phyloP scores from a whole-genome alignment of 2,329 filamentous ascomycete genomes.

The Penicillium janthinellum region DNA sequence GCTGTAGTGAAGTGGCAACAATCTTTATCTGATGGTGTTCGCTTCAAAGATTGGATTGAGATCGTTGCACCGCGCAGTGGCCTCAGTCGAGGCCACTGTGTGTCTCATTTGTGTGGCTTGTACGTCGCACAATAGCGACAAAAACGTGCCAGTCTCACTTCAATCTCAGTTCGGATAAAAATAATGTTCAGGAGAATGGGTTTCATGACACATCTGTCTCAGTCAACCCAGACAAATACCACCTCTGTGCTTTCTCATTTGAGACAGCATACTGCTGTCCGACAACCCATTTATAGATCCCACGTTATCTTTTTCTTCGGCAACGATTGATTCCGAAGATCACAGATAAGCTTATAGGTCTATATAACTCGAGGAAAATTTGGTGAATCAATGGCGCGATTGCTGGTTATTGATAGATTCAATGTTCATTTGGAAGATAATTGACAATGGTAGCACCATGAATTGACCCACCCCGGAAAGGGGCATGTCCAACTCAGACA shows the following conservation, averaged over 20 bases:
- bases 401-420: background rate
- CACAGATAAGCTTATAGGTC: background rate
- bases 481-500: constrained; percentile 3
- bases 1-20: too few species aligned
- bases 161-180: constrained; percentile 1
- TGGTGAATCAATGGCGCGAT: too few species aligned
- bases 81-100: constrained; percentile 4
- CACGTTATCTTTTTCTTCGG: background rate
- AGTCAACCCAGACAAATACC: background rate
- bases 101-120: constrained; percentile 14
- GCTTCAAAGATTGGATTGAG: background rate
- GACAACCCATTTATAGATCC: constrained; percentile 6
- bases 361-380: too few species aligned
- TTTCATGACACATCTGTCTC: constrained; percentile 5
- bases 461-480: constrained; percentile 7
- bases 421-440: constrained; percentile 8
- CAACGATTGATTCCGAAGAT: background rate
- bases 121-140: constrained; percentile 9
- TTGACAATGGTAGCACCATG: constrained; percentile 13
- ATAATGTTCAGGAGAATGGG: constrained; percentile 2
- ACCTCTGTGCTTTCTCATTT: background rate
- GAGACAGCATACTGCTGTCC: constrained; percentile 13
- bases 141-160: background rate
- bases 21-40: background rate
- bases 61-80: background rate